Conservation (phyloP, 2,329 filamentous ascomycete species). For the Amauroascus verrucosus region DNA sequence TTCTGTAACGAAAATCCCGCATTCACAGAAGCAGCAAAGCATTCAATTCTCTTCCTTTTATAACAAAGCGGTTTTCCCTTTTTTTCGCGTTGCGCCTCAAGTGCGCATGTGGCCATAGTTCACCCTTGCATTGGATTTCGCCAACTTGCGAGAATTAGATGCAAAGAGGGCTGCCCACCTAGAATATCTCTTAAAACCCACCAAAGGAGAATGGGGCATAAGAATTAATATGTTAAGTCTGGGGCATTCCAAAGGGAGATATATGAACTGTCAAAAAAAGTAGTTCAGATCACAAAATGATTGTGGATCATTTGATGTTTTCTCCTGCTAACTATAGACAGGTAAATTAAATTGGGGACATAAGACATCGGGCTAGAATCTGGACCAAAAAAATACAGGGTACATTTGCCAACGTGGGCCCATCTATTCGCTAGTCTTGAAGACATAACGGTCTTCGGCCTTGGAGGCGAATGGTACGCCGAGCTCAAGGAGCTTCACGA, state of each 20-base stretch:
- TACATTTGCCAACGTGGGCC: too few species aligned
- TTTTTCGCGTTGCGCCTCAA: too few species aligned
- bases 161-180: background rate
- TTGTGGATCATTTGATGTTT: background rate
- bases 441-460: conserved; percentile 49
- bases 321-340: background rate
- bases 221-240: background rate
- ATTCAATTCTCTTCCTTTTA: too few species aligned
- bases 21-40: too few species aligned
- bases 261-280: background rate
- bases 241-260: background rate
- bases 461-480: conserved; percentile 76
- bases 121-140: too few species aligned
- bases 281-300: background rate
- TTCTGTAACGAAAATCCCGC: too few species aligned
- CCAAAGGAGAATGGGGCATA: background rate
- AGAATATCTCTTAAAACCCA: background rate
- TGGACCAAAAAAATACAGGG: conserved; percentile 5
- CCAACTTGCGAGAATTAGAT: too few species aligned
- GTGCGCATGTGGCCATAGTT: too few species aligned
- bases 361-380: background rate
- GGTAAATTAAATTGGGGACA: background rate
- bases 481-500: conserved; percentile 80
- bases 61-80: too few species aligned
- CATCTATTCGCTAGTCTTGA: conserved; percentile 48